Evolutionary conservation across 345 rosid genomes (phyloP), one percentile per base, ranked within the genome.

Genomic region (Streptanthus diversifolius): DNA sequence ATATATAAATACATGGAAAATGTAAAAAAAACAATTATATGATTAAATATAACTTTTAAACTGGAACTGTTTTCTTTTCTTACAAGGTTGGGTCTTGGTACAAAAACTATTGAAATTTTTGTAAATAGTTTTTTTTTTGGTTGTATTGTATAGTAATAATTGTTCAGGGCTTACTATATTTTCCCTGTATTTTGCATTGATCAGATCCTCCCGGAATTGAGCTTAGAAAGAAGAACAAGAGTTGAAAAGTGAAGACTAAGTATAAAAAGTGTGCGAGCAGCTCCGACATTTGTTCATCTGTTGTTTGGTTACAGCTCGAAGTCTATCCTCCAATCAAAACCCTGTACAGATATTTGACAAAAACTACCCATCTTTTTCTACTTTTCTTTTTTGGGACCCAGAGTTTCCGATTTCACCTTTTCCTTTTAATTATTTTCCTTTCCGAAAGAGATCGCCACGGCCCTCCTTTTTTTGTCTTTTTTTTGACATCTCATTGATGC

Each of bases 271-370:
- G 69, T 60, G 74, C 48, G 74, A 61, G 48, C 36, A 60, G 70
- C 74, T 52, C 63, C 69, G 64, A 75, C 78, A 66, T 60, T 67
- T 67, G 62, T 68, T 75, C 63, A 68, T 52, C 40, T 17, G 24
- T 24, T 68, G 79, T 75, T 75, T 75, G 74, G 74, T 17, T 68
- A 0, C 6, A 24, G 1, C 18, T 68, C 40, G 33, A 40, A 41
- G 2, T 14, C 58, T 62, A 62, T 53, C 54, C 55, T 39, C 65
- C 49, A 73, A 25, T 41, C 76, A 41, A n/a, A 27, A 0, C 14
- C 3, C 3, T 63, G 40, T 56, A 41, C 67, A 48, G 21, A 11
- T 57, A 15, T 41, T 75, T 75, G 69, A 68, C 74, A 40, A 62
- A 75, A 53, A 44, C 1, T 5, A 61, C 74, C 72, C 70, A 33